Evolutionary conservation across 306 rosid genomes (phyloP).

Genomic region (Begonia peltatifolia): DNA sequence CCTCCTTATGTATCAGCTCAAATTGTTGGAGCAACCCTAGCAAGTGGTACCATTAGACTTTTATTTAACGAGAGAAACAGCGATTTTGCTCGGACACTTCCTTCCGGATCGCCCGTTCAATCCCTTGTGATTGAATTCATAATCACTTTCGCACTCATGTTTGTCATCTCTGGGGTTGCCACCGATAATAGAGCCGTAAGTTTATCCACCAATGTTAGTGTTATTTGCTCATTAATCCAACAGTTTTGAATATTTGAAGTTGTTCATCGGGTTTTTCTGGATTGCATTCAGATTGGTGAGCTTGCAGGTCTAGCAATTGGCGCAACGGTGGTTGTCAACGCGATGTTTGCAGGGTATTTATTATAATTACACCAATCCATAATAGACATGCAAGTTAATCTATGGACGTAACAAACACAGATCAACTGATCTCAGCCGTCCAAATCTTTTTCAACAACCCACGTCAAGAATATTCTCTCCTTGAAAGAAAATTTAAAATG

Average conservation of each 20-base stretch:
- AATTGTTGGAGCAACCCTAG: conserved; percentile 61
- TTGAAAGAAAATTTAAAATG: no score
- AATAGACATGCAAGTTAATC: no score
- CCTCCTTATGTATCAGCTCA: conserved; percentile 55
- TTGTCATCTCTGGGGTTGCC: conserved; percentile 65
- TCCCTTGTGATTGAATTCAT: conserved; percentile 69
- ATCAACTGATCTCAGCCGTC: no score
- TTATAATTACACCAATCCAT: neutral
- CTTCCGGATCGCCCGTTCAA: conserved; percentile 36
- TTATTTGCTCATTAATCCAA: no score
- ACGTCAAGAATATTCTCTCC: no score
- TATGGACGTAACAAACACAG: no score
- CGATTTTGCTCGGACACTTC: conserved; percentile 48
- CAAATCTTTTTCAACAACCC: no score
- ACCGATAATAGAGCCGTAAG: conserved; percentile 76
- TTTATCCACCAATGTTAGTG: neutral
- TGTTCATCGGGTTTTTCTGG: no score
- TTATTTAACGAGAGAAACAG: conserved; percentile 25
- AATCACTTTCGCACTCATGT: conserved; percentile 72
- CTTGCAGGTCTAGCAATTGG: conserved; percentile 86
- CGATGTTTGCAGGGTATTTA: conserved; percentile 53
- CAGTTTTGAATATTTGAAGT: no score
- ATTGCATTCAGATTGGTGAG: conserved; percentile 52
- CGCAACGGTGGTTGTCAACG: conserved; percentile 55
- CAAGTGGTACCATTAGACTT: conserved; percentile 54